Evolutionary conservation across 805 yeast species (phyloP), one percentile per base, ranked within the genome.

Genomic region (Alloascoidea africana): DNA sequence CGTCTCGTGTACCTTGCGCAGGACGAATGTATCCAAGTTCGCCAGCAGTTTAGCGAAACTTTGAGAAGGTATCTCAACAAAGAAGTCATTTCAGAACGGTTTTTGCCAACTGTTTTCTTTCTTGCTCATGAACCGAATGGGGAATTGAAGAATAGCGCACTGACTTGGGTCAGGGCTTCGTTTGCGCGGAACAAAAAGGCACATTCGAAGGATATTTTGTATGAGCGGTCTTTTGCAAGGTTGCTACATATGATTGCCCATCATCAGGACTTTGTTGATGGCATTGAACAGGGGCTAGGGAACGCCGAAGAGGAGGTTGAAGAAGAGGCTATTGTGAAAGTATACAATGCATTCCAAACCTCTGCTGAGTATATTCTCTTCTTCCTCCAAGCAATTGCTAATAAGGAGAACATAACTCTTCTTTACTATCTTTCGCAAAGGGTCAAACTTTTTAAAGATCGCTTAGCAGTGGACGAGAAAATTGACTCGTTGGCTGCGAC

Each of bases 351-450:
- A 0, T 62, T 64, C 40, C 53, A 60, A 0, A 75, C 72, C 46
- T 75, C 80, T 0, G 48, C 73, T 38, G 74, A 73, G 35, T 79
- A 76, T 44, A 54, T 85, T 18, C 46, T 70, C 1, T 79, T 71
- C 52, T 79, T 65, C 42, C 52, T 84, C 37, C 76, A 68, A 32
- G 50, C 69, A 3, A 66, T 84, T 35, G 76, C 78, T 0, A 72
- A 65, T 2, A 66, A 68, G 34, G 77, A 76, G 18, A 87, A 85
- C 46, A 61, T 81, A 27, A 78, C 89, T 4, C 53, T 84, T 41
- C 53, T 86, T 4, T 85, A 73, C 50, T 85, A 86, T 52, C 59
- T 83, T 36, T 74, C 91, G 0, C 80, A 80, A 41, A 65, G 94
- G 38, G 68, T 84, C 14, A 85, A 84, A 51, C 93, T 83, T 52